A percentile compares a stretch with the other conserved stretches of the same genome.
These are phyloP conservation scores for Taphrina confusa DNA, from an alignment of 1,139 yeast genomes.

Conservation along the genomic window DNA sequence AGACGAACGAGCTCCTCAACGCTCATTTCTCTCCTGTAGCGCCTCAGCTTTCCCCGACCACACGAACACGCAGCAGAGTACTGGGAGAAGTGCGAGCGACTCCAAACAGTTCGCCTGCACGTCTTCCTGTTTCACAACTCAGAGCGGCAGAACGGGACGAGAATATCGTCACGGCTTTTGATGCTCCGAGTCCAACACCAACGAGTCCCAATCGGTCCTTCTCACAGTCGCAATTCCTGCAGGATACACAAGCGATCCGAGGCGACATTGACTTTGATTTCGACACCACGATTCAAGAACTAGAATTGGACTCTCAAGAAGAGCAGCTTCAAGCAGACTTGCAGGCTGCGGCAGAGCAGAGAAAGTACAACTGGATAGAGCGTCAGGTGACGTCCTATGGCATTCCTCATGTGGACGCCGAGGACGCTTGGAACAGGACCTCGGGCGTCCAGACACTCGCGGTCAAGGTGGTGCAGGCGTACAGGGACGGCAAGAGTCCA, in stretches of 20 bases:
- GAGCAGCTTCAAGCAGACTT: background rate
- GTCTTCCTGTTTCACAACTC: constrained; percentile 1
- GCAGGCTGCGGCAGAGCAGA: background rate
- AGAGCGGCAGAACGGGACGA: background rate
- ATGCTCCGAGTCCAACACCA: constrained; percentile 9
- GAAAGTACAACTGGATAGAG: constrained; percentile 13
- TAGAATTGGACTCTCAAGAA: constrained; percentile 8
- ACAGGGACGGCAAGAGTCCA: constrained; percentile 13
- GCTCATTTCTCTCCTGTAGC: background rate
- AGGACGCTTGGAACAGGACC: constrained; percentile 26
- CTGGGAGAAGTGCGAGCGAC: constrained; percentile 6
- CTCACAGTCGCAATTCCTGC: constrained; percentile 14
- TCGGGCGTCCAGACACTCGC: constrained; percentile 32
- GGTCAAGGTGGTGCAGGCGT: constrained; percentile 30
- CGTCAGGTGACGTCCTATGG: constrained; percentile 10
- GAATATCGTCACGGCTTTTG: background rate
- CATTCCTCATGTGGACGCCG: constrained; percentile 27
- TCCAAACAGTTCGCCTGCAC: constrained; percentile 5
- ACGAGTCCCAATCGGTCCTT: background rate
- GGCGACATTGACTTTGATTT: constrained; percentile 13
- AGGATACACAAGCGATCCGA: constrained; percentile 18
- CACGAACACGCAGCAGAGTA: background rate
- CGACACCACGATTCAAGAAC: constrained; percentile 11
- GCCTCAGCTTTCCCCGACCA: background rate
- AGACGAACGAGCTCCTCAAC: background rate